A percentile compares a stretch with the other conserved stretches of the same genome.
Conservation (phyloP, 495 filamentous ascomycete species). For the Physcia stellaris region DNA sequence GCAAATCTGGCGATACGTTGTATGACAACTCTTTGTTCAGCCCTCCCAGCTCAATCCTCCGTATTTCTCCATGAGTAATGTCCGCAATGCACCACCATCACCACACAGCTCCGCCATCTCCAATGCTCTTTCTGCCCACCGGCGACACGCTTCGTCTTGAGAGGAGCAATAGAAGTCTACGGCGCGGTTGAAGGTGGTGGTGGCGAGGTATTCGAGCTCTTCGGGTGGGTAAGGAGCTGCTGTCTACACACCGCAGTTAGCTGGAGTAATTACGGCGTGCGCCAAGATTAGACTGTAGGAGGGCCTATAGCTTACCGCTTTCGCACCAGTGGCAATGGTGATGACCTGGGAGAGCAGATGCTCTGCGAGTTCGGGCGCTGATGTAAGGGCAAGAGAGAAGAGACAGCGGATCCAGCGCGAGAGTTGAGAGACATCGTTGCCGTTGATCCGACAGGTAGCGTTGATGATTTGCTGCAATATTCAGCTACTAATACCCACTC, state of each 20-base stretch:
- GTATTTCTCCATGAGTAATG: slow-evolving; percentile 39
- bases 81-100: slow-evolving; percentile 37
- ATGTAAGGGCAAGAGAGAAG: slow-evolving; percentile 47
- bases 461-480: slow-evolving; percentile 44
- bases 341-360: slow-evolving; percentile 44
- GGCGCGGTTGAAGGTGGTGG: slow-evolving; percentile 59
- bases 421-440: slow-evolving; percentile 38
- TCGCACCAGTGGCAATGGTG: slow-evolving; percentile 29
- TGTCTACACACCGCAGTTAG: background rate
- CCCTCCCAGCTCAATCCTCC: slow-evolving; percentile 33
- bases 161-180: slow-evolving; percentile 52
- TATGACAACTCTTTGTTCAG: too few species aligned
- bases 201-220: slow-evolving; percentile 69
- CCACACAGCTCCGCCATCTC: slow-evolving; percentile 41
- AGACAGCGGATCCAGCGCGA: slow-evolving; percentile 61
- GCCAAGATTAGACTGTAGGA: too few species aligned
- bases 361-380: slow-evolving; percentile 26
- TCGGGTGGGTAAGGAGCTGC: slow-evolving; percentile 45
- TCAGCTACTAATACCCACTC: background rate
- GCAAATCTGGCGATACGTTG: too few species aligned
- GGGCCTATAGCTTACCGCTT: slow-evolving; percentile 1
- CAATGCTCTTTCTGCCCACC: slow-evolving; percentile 56
- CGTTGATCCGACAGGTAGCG: slow-evolving; percentile 39
- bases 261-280: too few species aligned
- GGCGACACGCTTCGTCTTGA: slow-evolving; percentile 40